Evolutionary conservation across 305 asterid genomes (phyloP).

Genomic region (Solanum chacoense): DNA sequence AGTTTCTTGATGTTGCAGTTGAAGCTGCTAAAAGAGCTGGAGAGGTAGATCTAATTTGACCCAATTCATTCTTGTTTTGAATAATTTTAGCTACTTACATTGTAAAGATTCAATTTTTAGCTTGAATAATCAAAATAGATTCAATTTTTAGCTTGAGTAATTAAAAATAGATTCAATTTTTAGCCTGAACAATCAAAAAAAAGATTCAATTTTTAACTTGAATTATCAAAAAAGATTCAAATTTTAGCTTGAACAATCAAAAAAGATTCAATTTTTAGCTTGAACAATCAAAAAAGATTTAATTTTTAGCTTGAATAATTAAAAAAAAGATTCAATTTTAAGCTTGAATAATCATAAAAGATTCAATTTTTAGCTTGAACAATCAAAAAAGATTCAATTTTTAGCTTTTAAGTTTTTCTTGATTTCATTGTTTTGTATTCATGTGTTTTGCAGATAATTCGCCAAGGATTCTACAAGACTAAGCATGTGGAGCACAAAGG

Average conservation of each 20-base stretch:
- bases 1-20: constrained; percentile 63
- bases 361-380: not conserved
- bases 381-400: not conserved
- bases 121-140: not conserved
- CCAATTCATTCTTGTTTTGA: not conserved
- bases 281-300: too few relatives aligned
- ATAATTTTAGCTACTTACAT: not conserved
- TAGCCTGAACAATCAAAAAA: not conserved
- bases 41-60: constrained; percentile 30
- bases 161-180: not conserved
- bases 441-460: constrained; percentile 48
- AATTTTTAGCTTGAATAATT: not conserved
- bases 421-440: not conserved
- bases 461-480: constrained; percentile 55
- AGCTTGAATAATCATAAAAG: not conserved
- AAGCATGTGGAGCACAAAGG: constrained; percentile 92
- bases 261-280: not conserved
- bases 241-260: not conserved
- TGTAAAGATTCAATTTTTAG: not conserved
- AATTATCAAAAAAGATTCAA: not conserved
- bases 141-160: not conserved
- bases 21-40: constrained; percentile 86
- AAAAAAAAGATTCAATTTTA: not conserved
- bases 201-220: not conserved
- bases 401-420: not conserved